These are phyloP conservation scores for Boletus sensibilis DNA, from an alignment of 768 basidiomycete genomes.

Conservation along the genomic window DNA sequence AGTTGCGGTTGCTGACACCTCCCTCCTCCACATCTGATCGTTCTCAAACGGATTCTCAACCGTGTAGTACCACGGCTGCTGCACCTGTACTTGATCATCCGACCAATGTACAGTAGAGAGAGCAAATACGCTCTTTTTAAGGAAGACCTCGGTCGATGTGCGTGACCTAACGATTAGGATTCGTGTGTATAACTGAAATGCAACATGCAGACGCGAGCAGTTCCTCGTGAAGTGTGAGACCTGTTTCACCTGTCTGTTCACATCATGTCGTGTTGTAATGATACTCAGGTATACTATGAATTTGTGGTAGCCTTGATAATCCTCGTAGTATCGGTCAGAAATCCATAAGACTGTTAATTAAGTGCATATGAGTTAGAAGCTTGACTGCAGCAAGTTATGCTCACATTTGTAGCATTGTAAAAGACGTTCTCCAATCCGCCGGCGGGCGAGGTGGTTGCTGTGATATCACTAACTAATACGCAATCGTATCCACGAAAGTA, in stretches of 20 bases:
- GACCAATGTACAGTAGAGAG: background rate
- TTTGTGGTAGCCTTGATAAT: conserved; percentile 23
- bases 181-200: conserved; percentile 4
- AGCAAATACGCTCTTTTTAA: background rate
- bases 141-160: conserved; percentile 1
- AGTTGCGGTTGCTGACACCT: background rate
- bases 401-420: conserved; percentile 55
- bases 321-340: conserved; percentile 40
- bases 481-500: conserved; percentile 67
- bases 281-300: background rate
- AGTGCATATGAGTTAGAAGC: background rate
- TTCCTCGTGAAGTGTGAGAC: background rate
- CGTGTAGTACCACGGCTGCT: background rate
- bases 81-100: background rate
- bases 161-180: background rate
- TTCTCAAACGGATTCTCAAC: background rate
- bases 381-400: conserved; percentile 17
- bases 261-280: background rate
- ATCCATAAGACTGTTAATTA: conserved; percentile 48
- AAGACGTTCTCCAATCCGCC: conserved; percentile 57
- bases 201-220: background rate
- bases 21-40: background rate
- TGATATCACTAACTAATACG: conserved; percentile 54
- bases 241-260: background rate
- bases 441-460: conserved; percentile 60